phyloP scores from a whole-genome alignment of 2,329 filamentous ascomycete genomes.

The Hymenoscyphus salicellus region DNA sequence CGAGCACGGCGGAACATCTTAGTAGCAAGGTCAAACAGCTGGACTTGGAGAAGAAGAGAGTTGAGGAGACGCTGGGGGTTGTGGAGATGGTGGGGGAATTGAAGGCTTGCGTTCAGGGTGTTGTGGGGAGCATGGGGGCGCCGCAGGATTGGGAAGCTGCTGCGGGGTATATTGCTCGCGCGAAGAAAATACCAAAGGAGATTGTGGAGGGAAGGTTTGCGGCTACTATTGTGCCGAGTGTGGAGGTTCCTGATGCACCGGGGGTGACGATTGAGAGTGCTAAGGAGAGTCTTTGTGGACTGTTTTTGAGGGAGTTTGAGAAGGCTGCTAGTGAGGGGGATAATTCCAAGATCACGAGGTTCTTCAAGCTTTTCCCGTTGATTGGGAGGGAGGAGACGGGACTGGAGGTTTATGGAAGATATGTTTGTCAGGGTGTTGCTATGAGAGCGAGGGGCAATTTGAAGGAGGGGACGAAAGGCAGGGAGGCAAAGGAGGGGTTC shows the following conservation, averaged over 20 bases:
- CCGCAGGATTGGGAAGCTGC: conserved; percentile 99
- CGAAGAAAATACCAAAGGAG: conserved; percentile 73
- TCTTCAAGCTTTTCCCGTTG: conserved; percentile 96
- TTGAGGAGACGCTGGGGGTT: conserved; percentile 84
- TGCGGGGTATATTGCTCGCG: conserved; percentile 81
- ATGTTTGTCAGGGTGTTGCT: conserved; percentile 93
- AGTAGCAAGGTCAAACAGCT: conserved; percentile 83
- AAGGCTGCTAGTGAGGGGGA: conserved; percentile 85
- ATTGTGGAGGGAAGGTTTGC: conserved; percentile 85
- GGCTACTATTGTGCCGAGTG: conserved; percentile 86
- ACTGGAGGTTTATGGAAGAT: conserved; percentile 89
- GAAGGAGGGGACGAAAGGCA: conserved; percentile 61
- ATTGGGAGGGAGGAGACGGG: conserved; percentile 87
- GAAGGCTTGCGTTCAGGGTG: conserved; percentile 92
- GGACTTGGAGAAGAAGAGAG: conserved; percentile 85
- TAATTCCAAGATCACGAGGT: conserved; percentile 83
- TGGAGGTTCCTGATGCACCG: conserved; percentile 90
- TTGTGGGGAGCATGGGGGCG: conserved; percentile 93
- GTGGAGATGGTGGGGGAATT: conserved; percentile 96
- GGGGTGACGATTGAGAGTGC: conserved; percentile 82
- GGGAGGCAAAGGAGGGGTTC: conserved; percentile 69
- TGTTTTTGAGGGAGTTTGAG: conserved; percentile 94
- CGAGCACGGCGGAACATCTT: conserved; percentile 79
- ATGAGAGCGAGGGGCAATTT: conserved; percentile 76
- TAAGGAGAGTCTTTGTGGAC: conserved; percentile 80